Evolutionary conservation across 2,329 filamentous ascomycete species (phyloP).

Genomic region (Hypoxylon sp.): DNA sequence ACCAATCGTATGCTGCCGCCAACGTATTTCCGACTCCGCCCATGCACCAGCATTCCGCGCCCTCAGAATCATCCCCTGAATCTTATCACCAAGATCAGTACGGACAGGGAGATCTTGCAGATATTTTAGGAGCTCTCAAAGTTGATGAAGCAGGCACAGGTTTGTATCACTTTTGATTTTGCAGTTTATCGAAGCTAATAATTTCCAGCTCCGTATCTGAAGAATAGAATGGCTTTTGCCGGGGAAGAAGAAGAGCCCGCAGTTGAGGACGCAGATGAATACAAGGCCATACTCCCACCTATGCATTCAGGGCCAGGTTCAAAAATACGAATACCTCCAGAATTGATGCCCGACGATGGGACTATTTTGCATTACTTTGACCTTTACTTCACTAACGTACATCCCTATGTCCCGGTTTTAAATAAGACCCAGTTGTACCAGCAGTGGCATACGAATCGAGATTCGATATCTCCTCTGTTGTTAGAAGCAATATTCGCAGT

Average conservation of each 20-base stretch:
- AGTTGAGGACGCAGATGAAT: slow-evolving; percentile 80
- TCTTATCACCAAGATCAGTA: slow-evolving; percentile 75
- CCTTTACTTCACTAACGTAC: slow-evolving; percentile 90
- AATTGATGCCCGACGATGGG: slow-evolving; percentile 91
- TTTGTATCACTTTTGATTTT: slow-evolving; percentile 61
- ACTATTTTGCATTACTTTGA: slow-evolving; percentile 88
- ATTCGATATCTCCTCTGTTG: slow-evolving; percentile 89
- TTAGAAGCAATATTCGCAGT: slow-evolving; percentile 94
- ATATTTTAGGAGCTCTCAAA: slow-evolving; percentile 87
- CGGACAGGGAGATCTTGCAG: slow-evolving; percentile 79
- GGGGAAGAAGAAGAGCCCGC: slow-evolving; percentile 73
- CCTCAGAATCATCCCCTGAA: slow-evolving; percentile 62
- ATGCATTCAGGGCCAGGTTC: slow-evolving; percentile 78
- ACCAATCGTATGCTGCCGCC: slow-evolving; percentile 66
- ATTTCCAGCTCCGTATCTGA: slow-evolving; percentile 84
- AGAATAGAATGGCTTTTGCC: slow-evolving; percentile 66
- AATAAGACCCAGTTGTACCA: slow-evolving; percentile 87
- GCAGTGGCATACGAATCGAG: slow-evolving; percentile 87
- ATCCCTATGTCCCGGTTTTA: slow-evolving; percentile 92
- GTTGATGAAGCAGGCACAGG: slow-evolving; percentile 90
- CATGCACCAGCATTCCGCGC: slow-evolving; percentile 59
- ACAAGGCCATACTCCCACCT: slow-evolving; percentile 78
- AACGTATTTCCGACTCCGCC: slow-evolving; percentile 70
- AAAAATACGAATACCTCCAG: slow-evolving; percentile 89
- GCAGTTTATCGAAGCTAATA: slow-evolving; percentile 33